Evolutionary conservation across 1,139 yeast species (phyloP), one percentile per base, ranked within the genome.

Genomic region (Hyphopichia khmerensis): DNA sequence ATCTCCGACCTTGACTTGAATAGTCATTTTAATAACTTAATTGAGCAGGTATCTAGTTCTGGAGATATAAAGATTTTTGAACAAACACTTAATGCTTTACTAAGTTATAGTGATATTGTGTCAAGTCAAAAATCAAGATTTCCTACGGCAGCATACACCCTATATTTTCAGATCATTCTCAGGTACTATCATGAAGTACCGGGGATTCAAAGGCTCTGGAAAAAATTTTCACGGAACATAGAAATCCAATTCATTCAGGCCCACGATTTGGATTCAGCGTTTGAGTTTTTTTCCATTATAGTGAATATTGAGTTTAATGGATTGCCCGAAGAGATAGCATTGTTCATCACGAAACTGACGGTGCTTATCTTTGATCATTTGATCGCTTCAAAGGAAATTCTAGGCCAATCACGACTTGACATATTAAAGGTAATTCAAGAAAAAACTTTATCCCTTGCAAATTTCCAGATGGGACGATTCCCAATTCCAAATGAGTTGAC

Each of bases 381-480:
- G 15, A 11, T 26, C 5, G 5, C 4, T 4, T 8, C 23, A 4
- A 35, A 35, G 23, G 23, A 14, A 4, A 26, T 17, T 6, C 30
- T 16, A 10, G 9, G 10, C 10, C 9, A 4, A 13, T n/a, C 29
- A 16, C 32, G 16, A 4, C 14, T 24, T 2, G 21, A 6, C 24
- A 38, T 19, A 16, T 31, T 32, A 13, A 17, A 10, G 14, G 23
- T n/a, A 5, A 11, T 44, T 40, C 42, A 48, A 31, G 43, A 46
- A 16, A 43, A 43, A 26, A 39, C 40, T 17, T 47, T 49, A 4
- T 47, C 43, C 3, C 44, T 51, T n/a, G 45, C 57, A 13, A 60
- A 62, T 41, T 45, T 43, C 14, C 64, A 62, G 26, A 72, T 72
- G 77, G 68, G 74, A 1, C 51, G 69, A 16, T 56, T 67, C 33